phyloP scores from a whole-genome alignment of 352 stramenopile genomes.

The Pythium aquatile region DNA sequence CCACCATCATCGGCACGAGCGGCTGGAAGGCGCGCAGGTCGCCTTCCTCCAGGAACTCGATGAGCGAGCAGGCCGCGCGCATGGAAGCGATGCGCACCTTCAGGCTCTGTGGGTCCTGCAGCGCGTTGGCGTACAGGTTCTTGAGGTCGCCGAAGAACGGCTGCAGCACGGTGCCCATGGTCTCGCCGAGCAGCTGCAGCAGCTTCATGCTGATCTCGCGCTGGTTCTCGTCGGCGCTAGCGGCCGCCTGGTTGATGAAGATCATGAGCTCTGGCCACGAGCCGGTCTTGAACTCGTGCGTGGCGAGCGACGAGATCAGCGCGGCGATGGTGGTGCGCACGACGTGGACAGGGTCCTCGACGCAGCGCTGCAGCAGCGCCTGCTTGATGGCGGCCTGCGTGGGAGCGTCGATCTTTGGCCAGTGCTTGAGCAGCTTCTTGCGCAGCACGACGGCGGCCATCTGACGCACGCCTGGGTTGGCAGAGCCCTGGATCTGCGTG shows the following conservation, averaged over 20 bases:
- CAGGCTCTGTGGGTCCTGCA: slow-evolving; percentile 80
- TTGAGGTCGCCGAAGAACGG: slow-evolving; percentile 84
- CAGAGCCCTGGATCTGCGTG: slow-evolving; percentile 84
- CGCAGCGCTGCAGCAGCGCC: slow-evolving; percentile 81
- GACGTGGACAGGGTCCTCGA: slow-evolving; percentile 83
- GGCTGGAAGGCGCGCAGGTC: slow-evolving; percentile 71
- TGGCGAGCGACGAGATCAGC: slow-evolving; percentile 81
- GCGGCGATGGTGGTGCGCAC: slow-evolving; percentile 86
- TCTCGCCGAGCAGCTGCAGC: slow-evolving; percentile 92
- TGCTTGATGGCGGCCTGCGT: slow-evolving; percentile 85
- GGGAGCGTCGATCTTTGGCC: slow-evolving; percentile 83
- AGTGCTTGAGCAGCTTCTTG: slow-evolving; percentile 94
- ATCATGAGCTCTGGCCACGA: slow-evolving; percentile 94
- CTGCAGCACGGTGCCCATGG: slow-evolving; percentile 86
- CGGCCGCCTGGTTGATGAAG: slow-evolving; percentile 91
- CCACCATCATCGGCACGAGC: slow-evolving; percentile 81
- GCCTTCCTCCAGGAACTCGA: slow-evolving; percentile 80
- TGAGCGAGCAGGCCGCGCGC: slow-evolving; percentile 71
- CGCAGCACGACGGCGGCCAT: slow-evolving; percentile 92
- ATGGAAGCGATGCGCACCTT: slow-evolving; percentile 83
- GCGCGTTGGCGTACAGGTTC: slow-evolving; percentile 58
- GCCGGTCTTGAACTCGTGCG: slow-evolving; percentile 67
- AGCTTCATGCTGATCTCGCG: slow-evolving; percentile 93
- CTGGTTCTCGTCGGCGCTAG: slow-evolving; percentile 77
- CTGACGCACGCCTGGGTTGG: slow-evolving; percentile 85